These are phyloP conservation scores for Paramecium bursaria DNA, from an alignment of 73 alveolate genomes.

Conservation along the genomic window DNA sequence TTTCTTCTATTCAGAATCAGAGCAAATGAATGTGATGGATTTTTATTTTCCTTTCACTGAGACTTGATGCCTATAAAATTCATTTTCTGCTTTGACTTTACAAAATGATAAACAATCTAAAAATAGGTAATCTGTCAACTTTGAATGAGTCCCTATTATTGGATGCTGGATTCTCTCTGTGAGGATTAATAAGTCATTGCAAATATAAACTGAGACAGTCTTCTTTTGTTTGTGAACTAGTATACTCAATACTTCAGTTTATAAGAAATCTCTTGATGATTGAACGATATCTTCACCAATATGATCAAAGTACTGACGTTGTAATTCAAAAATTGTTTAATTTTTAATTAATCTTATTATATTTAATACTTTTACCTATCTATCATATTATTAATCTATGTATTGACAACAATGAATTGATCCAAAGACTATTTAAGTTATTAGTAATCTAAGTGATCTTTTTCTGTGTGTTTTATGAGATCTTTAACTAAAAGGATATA, in stretches of 20 bases:
- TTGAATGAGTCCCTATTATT: background rate
- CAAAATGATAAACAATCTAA: constrained; percentile 25
- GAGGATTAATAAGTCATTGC: constrained; percentile 23
- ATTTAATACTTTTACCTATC: background rate
- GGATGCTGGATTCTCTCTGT: constrained; percentile 17
- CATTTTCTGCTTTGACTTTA: constrained; percentile 14
- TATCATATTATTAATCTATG: background rate
- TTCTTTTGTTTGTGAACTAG: constrained; percentile 23
- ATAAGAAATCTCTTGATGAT: constrained; percentile 5
- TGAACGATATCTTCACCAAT: background rate
- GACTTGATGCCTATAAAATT: constrained; percentile 2
- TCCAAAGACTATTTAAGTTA: background rate
- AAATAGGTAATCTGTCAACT: constrained; percentile 4
- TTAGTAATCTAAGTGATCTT: constrained; percentile 27
- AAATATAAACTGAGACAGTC: constrained; percentile 15
- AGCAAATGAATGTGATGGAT: constrained; percentile 34
- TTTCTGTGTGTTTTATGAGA: constrained; percentile 45
- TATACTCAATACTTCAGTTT: constrained; percentile 11
- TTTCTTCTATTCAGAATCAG: constrained; percentile 20
- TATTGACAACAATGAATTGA: constrained; percentile 1
- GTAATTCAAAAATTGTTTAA: constrained; percentile 24
- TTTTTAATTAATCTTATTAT: background rate
- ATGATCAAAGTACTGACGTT: background rate
- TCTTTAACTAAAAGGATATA: constrained; percentile 27
- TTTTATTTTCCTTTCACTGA: background rate